Conservation (phyloP, 2,329 filamentous ascomycete species). For the Phyllosticta citrichinensis region DNA sequence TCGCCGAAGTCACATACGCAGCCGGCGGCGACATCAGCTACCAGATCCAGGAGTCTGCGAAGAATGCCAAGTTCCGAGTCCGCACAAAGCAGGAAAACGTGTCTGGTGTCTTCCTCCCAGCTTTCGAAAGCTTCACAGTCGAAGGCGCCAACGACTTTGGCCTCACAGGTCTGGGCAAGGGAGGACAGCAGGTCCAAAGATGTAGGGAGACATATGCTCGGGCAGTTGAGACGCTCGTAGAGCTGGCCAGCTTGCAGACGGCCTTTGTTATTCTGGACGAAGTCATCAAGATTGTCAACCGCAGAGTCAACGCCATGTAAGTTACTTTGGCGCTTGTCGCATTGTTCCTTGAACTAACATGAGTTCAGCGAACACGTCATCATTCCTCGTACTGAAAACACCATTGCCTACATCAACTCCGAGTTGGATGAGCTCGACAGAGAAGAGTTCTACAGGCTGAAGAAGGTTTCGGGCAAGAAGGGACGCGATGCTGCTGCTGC, state of each 20-base stretch:
- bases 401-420: conserved; percentile 99
- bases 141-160: conserved; percentile 94
- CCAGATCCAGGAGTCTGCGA: conserved; percentile 93
- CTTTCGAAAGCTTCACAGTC: conserved; percentile 82
- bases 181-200: conserved; percentile 90
- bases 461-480: conserved; percentile 76
- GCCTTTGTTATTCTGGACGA: conserved; percentile 97
- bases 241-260: conserved; percentile 90
- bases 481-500: conserved; percentile 39
- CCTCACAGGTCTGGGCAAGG: conserved; percentile 89
- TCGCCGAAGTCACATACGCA: conserved; percentile 95
- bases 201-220: conserved; percentile 93
- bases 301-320: conserved; percentile 93
- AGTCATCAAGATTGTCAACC: conserved; percentile 98
- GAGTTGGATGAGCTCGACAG: conserved; percentile 94
- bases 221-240: conserved; percentile 90
- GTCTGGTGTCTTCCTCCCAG: conserved; percentile 85
- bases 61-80: conserved; percentile 83
- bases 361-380: conserved; percentile 71
- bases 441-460: conserved; percentile 95
- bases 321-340: conserved; percentile 20
- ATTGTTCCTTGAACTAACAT: conserved; percentile 13
- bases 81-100: conserved; percentile 97
- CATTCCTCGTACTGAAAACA: conserved; percentile 95
- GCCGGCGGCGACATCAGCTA: conserved; percentile 90